Conservation (phyloP, 305 asterid genomes). For the Coffea humblotiana region DNA sequence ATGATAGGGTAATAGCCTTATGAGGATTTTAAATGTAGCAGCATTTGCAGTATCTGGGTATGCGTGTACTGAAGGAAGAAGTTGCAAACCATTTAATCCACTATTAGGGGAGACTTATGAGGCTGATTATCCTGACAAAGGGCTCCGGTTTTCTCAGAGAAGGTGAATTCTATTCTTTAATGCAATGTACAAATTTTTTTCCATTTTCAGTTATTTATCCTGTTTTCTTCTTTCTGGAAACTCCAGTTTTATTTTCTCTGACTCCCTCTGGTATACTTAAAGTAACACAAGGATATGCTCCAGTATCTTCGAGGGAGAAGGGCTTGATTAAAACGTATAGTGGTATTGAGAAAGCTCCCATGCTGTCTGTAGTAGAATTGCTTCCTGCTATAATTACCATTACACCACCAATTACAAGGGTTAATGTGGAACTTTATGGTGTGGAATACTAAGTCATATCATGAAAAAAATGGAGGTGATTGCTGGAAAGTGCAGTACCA, state of each 20-base stretch:
- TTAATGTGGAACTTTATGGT: too few relatives aligned
- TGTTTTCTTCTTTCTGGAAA: not conserved
- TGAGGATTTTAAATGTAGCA: slow-evolving; percentile 94
- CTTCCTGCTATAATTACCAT: too few relatives aligned
- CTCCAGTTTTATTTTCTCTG: not conserved
- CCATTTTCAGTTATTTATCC: not conserved
- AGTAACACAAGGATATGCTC: not conserved
- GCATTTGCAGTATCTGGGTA: slow-evolving; percentile 99
- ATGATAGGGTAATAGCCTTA: slow-evolving; percentile 84
- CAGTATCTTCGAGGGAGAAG: not conserved
- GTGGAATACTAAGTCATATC: too few relatives aligned
- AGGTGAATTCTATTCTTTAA: slow-evolving; percentile 47
- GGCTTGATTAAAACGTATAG: not conserved
- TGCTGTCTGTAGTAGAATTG: too few relatives aligned
- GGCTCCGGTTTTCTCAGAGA: slow-evolving; percentile 89
- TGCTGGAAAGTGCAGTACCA: too few relatives aligned
- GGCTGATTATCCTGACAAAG: slow-evolving; percentile 96
- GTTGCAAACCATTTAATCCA: slow-evolving; percentile 97
- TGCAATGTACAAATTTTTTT: slow-evolving; percentile 6
- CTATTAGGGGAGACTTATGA: slow-evolving; percentile 96
- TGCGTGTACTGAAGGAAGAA: slow-evolving; percentile 93
- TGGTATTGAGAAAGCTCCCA: not conserved
- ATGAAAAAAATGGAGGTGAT: too few relatives aligned
- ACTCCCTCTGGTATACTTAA: not conserved
- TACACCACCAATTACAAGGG: too few relatives aligned